Evolutionary conservation across 371 early-diverging fungal genomes (phyloP).

Genomic region (Circinella minor): DNA sequence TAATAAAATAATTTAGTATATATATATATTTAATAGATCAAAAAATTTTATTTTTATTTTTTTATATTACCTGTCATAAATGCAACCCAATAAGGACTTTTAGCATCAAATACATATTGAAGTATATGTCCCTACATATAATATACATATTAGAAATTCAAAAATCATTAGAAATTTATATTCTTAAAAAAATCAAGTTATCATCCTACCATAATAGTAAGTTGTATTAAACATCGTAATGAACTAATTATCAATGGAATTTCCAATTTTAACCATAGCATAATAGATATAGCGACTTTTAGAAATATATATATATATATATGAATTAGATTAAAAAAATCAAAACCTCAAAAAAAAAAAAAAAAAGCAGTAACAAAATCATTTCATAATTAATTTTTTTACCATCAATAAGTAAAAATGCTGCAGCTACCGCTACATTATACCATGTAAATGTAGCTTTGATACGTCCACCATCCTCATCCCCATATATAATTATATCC

Average conservation of each 20-base stretch:
- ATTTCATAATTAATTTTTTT: slow-evolving; percentile 2
- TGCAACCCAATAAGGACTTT: slow-evolving; percentile 52
- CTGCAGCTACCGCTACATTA: slow-evolving; percentile 55
- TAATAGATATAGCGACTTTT: slow-evolving; percentile 56
- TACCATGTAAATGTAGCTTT: slow-evolving; percentile 34
- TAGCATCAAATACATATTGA: slow-evolving; percentile 61
- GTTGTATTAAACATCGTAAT: slow-evolving; percentile 62
- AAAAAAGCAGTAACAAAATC: neutral
- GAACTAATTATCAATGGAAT: slow-evolving; percentile 62
- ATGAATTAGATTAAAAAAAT: neutral
- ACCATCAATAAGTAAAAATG: slow-evolving; percentile 55
- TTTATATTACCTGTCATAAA: slow-evolving; percentile 54
- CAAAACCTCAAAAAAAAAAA: neutral
- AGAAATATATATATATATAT: slow-evolving; percentile 11
- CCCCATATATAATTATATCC: neutral
- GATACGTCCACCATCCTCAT: slow-evolving; percentile 15
- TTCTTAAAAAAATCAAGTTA: too few relatives aligned
- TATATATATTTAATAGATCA: neutral
- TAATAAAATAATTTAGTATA: neutral
- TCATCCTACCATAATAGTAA: slow-evolving; percentile 60
- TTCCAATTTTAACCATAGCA: slow-evolving; percentile 62
- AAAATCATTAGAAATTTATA: too few relatives aligned
- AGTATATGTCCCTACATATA: slow-evolving; percentile 65
- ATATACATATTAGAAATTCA: too few relatives aligned
- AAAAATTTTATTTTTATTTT: too few relatives aligned